phyloP scores from a whole-genome alignment of 306 rosid genomes.

The Lotus japonicus region DNA sequence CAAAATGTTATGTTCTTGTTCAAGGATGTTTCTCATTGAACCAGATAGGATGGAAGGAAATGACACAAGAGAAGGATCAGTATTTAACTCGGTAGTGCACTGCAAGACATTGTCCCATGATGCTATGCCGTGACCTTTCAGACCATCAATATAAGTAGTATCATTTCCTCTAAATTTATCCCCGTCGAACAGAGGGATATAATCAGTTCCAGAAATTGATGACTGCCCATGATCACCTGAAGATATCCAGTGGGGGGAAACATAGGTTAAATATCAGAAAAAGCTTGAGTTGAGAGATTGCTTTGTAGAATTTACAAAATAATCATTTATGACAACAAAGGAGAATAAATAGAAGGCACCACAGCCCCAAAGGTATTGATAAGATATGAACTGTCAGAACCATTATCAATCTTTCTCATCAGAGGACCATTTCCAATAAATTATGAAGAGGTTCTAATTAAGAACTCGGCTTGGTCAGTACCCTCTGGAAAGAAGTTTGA shows the following conservation, averaged over 20 bases:
- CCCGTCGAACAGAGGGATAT: constrained; percentile 34
- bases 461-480: constrained; percentile 41
- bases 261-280: neutral
- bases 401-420: constrained; percentile 18
- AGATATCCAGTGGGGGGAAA: neutral
- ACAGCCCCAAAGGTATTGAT: constrained; percentile 31
- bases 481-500: constrained; percentile 32
- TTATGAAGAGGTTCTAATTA: constrained; percentile 30
- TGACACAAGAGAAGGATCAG: constrained; percentile 48
- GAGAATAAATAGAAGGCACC: neutral
- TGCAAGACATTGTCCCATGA: constrained; percentile 65
- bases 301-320: neutral
- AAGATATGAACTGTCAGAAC: constrained; percentile 17
- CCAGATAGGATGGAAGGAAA: constrained; percentile 37
- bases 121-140: constrained; percentile 39
- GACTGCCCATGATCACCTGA: constrained; percentile 44
- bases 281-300: constrained; percentile 8
- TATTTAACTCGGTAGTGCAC: constrained; percentile 28
- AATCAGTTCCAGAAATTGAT: constrained; percentile 46
- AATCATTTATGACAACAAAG: neutral
- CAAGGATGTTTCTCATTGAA: constrained; percentile 34
- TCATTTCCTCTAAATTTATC: constrained; percentile 38
- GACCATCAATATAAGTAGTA: constrained; percentile 30
- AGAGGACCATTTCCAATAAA: constrained; percentile 32
- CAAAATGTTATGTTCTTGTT: constrained; percentile 32